phyloP scores from a whole-genome alignment of 2,329 filamentous ascomycete genomes.

The Cryphonectria parasitica region DNA sequence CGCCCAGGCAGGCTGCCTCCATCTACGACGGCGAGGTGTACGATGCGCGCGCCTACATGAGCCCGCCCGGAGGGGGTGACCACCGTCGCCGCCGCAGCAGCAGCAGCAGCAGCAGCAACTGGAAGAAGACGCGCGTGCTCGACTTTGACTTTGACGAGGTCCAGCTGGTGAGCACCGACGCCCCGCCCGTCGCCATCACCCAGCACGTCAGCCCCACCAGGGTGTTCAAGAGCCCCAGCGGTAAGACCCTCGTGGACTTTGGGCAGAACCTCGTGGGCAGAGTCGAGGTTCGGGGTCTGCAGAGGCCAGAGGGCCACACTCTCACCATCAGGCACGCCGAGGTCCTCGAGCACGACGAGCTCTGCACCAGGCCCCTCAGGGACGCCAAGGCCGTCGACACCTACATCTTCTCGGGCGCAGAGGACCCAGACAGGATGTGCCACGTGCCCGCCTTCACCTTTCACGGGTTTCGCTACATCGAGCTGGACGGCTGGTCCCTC shows the following conservation, averaged over 20 bases:
- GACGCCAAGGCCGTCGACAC: slow-evolving; percentile 47
- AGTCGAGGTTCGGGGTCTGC: slow-evolving; percentile 44
- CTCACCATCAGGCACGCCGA: slow-evolving; percentile 58
- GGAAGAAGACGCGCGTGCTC: slow-evolving; percentile 28
- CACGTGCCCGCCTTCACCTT: slow-evolving; percentile 52
- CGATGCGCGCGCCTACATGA: slow-evolving; percentile 35
- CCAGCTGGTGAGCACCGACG: slow-evolving; percentile 38
- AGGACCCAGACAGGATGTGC: slow-evolving; percentile 38
- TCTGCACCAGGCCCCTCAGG: slow-evolving; percentile 47
- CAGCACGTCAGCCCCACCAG: slow-evolving; percentile 31
- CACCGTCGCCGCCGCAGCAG: too few relatives aligned
- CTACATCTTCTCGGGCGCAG: slow-evolving; percentile 37
- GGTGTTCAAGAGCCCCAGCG: slow-evolving; percentile 33
- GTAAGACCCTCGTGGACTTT: slow-evolving; percentile 58
- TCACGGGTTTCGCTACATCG: slow-evolving; percentile 56
- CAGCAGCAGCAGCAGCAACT: background rate
- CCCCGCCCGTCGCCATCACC: slow-evolving; percentile 38
- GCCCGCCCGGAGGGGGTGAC: slow-evolving; percentile 7
- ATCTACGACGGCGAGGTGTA: slow-evolving; percentile 41
- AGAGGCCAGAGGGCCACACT: slow-evolving; percentile 42
- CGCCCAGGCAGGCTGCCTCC: slow-evolving; percentile 31
- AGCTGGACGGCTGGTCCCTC: slow-evolving; percentile 49
- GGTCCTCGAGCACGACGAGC: slow-evolving; percentile 54
- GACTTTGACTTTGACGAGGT: slow-evolving; percentile 27
- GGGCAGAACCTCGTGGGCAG: slow-evolving; percentile 62